Percentiles rank a stretch among this genome's conserved stretches.
Evolutionary conservation across 148 eudicot genomes (phyloP).

Genomic region (Bassia scoparia): DNA sequence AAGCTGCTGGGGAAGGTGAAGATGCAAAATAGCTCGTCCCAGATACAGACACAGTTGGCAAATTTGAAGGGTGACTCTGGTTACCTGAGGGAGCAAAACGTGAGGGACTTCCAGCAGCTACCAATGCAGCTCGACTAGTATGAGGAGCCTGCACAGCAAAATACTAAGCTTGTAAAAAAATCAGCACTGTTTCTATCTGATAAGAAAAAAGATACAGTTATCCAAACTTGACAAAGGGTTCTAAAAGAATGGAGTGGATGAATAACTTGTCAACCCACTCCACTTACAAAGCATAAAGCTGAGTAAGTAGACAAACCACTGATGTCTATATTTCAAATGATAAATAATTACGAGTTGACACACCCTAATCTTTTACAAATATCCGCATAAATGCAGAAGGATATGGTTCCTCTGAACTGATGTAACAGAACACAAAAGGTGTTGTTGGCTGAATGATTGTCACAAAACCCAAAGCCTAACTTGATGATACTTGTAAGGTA

Average conservation of each 20-base stretch:
- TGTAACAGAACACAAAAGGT: not conserved
- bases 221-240: not conserved
- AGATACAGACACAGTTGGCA: conserved; percentile 60
- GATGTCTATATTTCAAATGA: not conserved
- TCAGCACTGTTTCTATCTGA: not conserved
- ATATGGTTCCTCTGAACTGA: not conserved
- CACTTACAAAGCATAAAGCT: not conserved
- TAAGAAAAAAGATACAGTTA: not conserved
- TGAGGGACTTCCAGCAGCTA: conserved; percentile 66
- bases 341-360: not conserved
- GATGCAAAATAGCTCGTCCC: conserved; percentile 79
- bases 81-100: conserved; percentile 72
- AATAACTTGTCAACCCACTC: not conserved
- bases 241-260: not conserved
- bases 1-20: conserved; percentile 96
- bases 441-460: no score
- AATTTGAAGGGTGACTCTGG: conserved; percentile 51
- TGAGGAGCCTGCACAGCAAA: conserved; percentile 49
- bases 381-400: not conserved
- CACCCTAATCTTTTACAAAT: not conserved
- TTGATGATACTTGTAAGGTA: no score
- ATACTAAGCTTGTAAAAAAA: not conserved
- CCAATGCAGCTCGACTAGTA: conserved; percentile 52
- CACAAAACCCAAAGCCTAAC: not conserved
- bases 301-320: not conserved